Conservation (phyloP, 2,329 filamentous ascomycete species). For the Epichloe uncinata region DNA sequence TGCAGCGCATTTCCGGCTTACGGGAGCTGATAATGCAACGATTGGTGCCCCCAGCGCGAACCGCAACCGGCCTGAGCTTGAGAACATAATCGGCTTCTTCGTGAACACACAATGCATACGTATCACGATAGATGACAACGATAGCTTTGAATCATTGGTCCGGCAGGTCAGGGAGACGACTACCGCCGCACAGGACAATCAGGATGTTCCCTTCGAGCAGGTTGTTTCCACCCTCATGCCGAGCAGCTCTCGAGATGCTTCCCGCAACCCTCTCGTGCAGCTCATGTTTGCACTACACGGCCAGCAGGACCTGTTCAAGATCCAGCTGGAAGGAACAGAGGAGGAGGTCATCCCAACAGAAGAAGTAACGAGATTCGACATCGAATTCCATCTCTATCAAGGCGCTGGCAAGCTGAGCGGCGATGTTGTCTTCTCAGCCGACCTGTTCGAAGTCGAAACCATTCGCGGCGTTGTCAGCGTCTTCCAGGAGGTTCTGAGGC, state of each 20-base stretch:
- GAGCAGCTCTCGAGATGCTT: slow-evolving; percentile 6
- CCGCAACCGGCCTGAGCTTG: slow-evolving; percentile 9
- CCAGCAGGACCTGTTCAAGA: slow-evolving; percentile 9
- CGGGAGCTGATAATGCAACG: slow-evolving; percentile 10
- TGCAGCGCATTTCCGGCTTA: slow-evolving; percentile 13
- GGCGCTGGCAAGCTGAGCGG: not conserved
- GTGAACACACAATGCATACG: slow-evolving; percentile 15
- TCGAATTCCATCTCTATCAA: slow-evolving; percentile 8
- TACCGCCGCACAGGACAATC: slow-evolving; percentile 5
- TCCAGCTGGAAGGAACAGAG: slow-evolving; percentile 10
- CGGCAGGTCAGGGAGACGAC: not conserved
- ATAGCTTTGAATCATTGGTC: not conserved
- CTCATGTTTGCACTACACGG: slow-evolving; percentile 7
- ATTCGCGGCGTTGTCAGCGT: not conserved
- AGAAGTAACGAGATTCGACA: slow-evolving; percentile 9
- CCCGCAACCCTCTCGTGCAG: slow-evolving; percentile 8
- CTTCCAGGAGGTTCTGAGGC: not conserved
- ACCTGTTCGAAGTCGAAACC: not conserved
- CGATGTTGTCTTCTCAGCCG: not conserved
- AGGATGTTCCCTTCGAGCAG: slow-evolving; percentile 11
- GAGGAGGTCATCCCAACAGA: slow-evolving; percentile 1
- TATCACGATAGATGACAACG: not conserved
- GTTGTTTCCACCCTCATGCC: slow-evolving; percentile 5
- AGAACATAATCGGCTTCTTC: slow-evolving; percentile 14
- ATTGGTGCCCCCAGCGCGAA: slow-evolving; percentile 13